A percentile compares a stretch with the other conserved stretches of the same genome.
These are phyloP conservation scores for Taiozyma onychis DNA, from an alignment of 1,139 yeast genomes.

Conservation along the genomic window DNA sequence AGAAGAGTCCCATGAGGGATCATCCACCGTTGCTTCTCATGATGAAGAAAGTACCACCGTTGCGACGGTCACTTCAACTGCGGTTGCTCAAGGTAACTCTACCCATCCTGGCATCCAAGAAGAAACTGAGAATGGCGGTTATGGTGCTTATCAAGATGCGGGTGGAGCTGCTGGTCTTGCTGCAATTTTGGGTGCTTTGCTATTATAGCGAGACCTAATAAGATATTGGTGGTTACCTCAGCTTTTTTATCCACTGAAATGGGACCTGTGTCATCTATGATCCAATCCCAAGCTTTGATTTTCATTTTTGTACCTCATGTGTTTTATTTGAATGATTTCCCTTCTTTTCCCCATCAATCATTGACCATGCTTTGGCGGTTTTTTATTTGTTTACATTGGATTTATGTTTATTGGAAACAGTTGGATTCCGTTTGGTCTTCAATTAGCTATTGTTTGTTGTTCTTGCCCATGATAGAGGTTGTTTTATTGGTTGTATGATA, in stretches of 20 bases:
- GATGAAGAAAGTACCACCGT: background rate
- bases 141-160: slow-evolving; percentile 1
- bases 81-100: slow-evolving; percentile 3
- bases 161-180: slow-evolving; percentile 11
- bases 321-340: background rate
- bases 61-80: background rate
- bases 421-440: background rate
- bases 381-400: background rate
- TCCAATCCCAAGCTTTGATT: background rate
- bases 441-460: background rate
- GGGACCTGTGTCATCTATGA: background rate
- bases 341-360: background rate
- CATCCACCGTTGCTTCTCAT: slow-evolving; percentile 5
- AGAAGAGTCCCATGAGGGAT: slow-evolving; percentile 1
- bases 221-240: background rate
- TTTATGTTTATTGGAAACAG: background rate
- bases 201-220: slow-evolving; percentile 6
- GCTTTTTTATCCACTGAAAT: background rate
- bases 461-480: background rate
- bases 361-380: background rate
- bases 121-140: slow-evolving; percentile 14
- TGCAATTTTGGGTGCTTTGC: slow-evolving; percentile 16
- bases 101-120: slow-evolving; percentile 9
- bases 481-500: background rate
- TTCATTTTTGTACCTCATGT: background rate